These are phyloP conservation scores for Anisogramma anomala DNA, from an alignment of 2,329 filamentous ascomycete species.

Conservation along the genomic window DNA sequence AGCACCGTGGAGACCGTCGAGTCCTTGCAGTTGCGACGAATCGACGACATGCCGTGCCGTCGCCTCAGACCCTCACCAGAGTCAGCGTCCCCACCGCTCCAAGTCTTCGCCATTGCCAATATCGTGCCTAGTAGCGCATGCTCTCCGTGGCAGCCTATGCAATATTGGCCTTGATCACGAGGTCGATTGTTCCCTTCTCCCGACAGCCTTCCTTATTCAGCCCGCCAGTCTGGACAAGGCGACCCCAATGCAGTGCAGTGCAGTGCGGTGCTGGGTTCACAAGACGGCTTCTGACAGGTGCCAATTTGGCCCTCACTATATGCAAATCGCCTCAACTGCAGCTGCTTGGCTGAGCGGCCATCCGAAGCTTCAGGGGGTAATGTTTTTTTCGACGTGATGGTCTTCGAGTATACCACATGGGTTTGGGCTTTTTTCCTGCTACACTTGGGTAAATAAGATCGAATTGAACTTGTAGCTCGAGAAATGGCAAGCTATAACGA, in stretches of 20 bases:
- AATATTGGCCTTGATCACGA: neutral
- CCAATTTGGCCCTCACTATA: no score
- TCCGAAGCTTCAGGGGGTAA: no score
- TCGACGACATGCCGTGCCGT: no score
- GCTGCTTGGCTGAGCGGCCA: no score
- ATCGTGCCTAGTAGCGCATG: neutral
- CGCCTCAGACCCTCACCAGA: conserved; percentile 7
- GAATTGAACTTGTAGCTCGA: no score
- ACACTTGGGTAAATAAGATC: no score
- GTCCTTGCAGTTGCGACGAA: conserved; percentile 3
- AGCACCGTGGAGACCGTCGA: neutral
- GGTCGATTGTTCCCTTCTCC: neutral
- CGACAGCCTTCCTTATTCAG: neutral
- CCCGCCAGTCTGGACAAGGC: neutral
- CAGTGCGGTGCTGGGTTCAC: neutral
- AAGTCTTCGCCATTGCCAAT: neutral
- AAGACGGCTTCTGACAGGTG: neutral
- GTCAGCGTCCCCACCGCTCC: neutral
- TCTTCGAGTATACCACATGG: no score
- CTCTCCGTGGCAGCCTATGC: neutral
- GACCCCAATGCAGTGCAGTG: neutral
- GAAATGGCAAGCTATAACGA: no score
- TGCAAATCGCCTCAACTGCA: no score
- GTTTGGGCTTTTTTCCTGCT: no score
- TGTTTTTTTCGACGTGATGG: no score